Conservation (phyloP, 257 asterid species). For the Fraxinus americana region DNA sequence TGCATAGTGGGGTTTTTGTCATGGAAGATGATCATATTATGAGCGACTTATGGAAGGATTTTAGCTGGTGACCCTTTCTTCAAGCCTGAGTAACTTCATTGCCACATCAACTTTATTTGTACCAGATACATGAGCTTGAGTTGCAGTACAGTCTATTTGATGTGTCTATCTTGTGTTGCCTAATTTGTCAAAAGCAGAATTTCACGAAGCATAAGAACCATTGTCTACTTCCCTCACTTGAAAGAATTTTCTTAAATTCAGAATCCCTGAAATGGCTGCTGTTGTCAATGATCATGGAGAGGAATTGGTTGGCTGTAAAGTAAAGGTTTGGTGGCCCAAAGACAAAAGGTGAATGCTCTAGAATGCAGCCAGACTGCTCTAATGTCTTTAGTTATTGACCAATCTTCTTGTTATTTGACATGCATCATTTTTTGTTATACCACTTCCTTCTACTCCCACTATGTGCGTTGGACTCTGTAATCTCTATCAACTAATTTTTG, state of each 20-base stretch:
- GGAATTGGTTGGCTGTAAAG: constrained; percentile 50
- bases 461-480: constrained; percentile 10
- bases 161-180: not conserved
- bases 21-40: not conserved
- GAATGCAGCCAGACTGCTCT: not conserved
- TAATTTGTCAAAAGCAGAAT: not conserved
- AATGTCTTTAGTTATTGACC: not conserved
- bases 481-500: not conserved
- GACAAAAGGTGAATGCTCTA: constrained; percentile 43
- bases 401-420: not conserved
- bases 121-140: not conserved
- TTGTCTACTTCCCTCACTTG: not conserved
- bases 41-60: not conserved
- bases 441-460: not conserved
- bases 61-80: not conserved
- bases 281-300: constrained; percentile 37
- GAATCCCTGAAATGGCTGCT: constrained; percentile 30
- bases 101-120: not conserved
- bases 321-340: constrained; percentile 59
- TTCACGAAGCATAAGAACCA: not conserved
- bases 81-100: not conserved
- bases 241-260: constrained; percentile 25
- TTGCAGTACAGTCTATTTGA: not conserved
- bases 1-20: not conserved
- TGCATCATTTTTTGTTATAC: not conserved